These are phyloP conservation scores for Apiotrichum akiyoshidainum DNA, from an alignment of 1,284 basidiomycete species.

Conservation along the genomic window DNA sequence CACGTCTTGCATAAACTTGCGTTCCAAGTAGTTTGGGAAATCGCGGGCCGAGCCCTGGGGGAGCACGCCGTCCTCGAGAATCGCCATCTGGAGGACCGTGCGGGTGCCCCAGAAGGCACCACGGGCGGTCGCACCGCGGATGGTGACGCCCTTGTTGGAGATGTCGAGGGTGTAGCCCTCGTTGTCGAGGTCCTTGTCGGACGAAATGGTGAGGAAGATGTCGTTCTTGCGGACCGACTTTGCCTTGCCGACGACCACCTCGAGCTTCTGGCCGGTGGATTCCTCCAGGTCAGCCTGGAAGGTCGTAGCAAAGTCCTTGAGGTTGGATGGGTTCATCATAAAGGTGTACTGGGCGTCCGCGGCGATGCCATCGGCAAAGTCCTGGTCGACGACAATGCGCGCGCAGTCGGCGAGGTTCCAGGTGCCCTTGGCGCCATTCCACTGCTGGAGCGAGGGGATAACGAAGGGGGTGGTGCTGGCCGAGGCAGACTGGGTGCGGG, in stretches of 20 bases:
- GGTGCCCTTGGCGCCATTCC: no score
- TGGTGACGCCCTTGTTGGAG: background rate
- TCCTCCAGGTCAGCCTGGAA: slow-evolving; percentile 2
- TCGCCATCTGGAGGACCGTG: slow-evolving; percentile 1
- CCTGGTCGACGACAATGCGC: background rate
- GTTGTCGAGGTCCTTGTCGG: background rate
- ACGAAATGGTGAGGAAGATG: background rate
- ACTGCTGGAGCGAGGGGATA: no score
- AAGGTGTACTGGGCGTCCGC: slow-evolving; percentile 3
- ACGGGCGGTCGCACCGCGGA: background rate
- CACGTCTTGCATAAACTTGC: slow-evolving; percentile 9
- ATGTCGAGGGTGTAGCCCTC: slow-evolving; percentile 1
- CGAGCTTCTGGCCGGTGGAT: background rate
- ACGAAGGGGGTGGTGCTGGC: no score
- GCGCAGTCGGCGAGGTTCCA: no score
- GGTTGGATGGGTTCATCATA: slow-evolving; percentile 1
- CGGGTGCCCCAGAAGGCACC: slow-evolving; percentile 6
- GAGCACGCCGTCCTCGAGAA: background rate
- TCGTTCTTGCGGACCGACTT: background rate
- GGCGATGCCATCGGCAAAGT: background rate
- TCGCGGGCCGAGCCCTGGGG: background rate
- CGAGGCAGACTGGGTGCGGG: no score
- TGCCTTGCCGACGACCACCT: background rate
- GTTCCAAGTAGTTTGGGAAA: slow-evolving; percentile 3
- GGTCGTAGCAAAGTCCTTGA: slow-evolving; percentile 1